Conservation (phyloP, 1,139 yeast species). For the Geotrichum phurueaensis region DNA sequence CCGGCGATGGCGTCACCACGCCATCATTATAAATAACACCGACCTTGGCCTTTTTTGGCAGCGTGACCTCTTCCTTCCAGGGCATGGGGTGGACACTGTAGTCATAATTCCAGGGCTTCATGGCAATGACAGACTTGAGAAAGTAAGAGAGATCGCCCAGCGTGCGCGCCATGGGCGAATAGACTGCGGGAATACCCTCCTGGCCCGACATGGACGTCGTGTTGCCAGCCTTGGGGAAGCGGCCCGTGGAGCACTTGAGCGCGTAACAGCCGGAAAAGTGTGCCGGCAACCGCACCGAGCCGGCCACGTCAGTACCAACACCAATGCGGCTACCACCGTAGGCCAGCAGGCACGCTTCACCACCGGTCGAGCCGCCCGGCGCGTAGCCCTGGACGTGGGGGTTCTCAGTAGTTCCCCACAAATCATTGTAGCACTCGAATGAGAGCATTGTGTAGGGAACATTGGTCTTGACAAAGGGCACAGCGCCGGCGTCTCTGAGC, state of each 20-base stretch:
- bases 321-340: slow-evolving; percentile 46
- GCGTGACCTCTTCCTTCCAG: slow-evolving; percentile 46
- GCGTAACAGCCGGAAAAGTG: slow-evolving; percentile 46
- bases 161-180: slow-evolving; percentile 54
- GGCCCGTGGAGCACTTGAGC: slow-evolving; percentile 44
- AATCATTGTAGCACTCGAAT: slow-evolving; percentile 42
- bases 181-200: slow-evolving; percentile 49
- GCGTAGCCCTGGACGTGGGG: slow-evolving; percentile 39
- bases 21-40: slow-evolving; percentile 45
- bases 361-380: slow-evolving; percentile 49
- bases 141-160: slow-evolving; percentile 61
- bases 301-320: slow-evolving; percentile 55
- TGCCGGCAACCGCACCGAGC: slow-evolving; percentile 49
- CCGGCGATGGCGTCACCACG: slow-evolving; percentile 54
- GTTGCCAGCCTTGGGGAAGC: slow-evolving; percentile 45
- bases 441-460: slow-evolving; percentile 46
- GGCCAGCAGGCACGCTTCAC: slow-evolving; percentile 47
- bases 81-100: slow-evolving; percentile 50
- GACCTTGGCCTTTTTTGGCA: slow-evolving; percentile 43
- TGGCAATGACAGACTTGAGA: slow-evolving; percentile 49
- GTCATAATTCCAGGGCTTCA: slow-evolving; percentile 65
- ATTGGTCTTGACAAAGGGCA: slow-evolving; percentile 45
- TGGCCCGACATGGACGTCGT: slow-evolving; percentile 54
- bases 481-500: slow-evolving; percentile 43
- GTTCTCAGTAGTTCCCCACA: slow-evolving; percentile 43